These are phyloP conservation scores for Quercus robur DNA, from an alignment of 306 rosid species.

Conservation along the genomic window DNA sequence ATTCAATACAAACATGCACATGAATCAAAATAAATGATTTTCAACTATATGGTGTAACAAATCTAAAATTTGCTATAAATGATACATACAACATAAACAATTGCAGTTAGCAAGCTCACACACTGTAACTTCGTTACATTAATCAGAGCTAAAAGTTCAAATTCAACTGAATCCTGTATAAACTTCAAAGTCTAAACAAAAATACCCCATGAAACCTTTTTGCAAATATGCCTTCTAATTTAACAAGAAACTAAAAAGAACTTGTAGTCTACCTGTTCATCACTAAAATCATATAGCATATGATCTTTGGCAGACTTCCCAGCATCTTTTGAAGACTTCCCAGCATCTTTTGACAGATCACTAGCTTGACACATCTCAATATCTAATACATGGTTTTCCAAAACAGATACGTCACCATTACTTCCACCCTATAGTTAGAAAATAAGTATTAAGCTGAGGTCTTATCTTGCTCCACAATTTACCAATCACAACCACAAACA, in stretches of 20 bases:
- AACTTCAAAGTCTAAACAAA: not conserved
- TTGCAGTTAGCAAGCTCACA: not conserved
- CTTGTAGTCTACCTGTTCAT: constrained; percentile 57
- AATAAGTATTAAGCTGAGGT: constrained; percentile 46
- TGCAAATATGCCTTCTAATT: not conserved
- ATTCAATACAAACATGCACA: not conserved
- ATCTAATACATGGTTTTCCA: constrained; percentile 34
- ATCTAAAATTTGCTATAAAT: not conserved
- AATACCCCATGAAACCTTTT: not conserved
- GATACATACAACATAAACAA: not conserved
- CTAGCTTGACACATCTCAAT: constrained; percentile 36
- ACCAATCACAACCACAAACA: constrained; percentile 57
- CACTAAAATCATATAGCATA: constrained; percentile 59
- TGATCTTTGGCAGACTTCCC: constrained; percentile 34
- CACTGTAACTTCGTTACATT: not conserved
- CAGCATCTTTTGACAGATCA: constrained; percentile 29
- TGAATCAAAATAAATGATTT: not conserved
- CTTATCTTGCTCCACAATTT: constrained; percentile 38
- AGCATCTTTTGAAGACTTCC: constrained; percentile 30
- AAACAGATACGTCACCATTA: constrained; percentile 37
- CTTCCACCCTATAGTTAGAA: constrained; percentile 52
- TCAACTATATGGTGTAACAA: not conserved
- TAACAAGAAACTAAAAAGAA: not conserved
- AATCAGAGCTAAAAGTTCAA: not conserved
- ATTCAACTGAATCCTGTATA: not conserved